Base-by-base conservation (phyloP, 306 rosid species). In the Arachis stenosperma region DNA sequence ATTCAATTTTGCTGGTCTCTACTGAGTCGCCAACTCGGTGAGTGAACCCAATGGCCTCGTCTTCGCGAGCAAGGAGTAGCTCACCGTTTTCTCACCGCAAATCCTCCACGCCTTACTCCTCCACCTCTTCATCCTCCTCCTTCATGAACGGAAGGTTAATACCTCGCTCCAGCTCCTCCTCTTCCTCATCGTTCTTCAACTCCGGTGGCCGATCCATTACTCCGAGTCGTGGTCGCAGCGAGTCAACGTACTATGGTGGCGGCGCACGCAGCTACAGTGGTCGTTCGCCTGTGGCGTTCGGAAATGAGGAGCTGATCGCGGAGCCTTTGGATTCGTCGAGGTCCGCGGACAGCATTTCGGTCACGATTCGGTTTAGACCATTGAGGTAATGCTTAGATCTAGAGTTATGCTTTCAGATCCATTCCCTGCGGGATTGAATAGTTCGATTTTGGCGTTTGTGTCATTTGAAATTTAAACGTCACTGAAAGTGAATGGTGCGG, bases 291-390 rank as follows among this genome's bases (percentile, higher is more conserved):
- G 98, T 95, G 10, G 92, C 78, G 58, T 90, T 91, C 65, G 87
- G 78, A 5, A 42, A 85, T 6, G 98, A 95, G 43, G 99, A 95
- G 46, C 83, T 88, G 65, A 68, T 88, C 44, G 83, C 82, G 2
- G 97, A 91, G 64, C 75, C 86, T 14, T 29, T 84, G 36, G 98
- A 90, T 51, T 63, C 86, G 17, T 77, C 89, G 36, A 87, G 86
- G 89, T 70, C 89, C 0, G 92, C 89, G 39, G 99, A 95, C 74
- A 95, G 99, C 82, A 95, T 95, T 73, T 92, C 97, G 33, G 99
- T 95, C 70, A 95, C 99, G 84, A 90, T 95, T 90, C 93, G 99
- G 83, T 95, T 95, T 74, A 84, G 99, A 67, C 98, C 99, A 7
- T 67, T 95, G 86, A 95, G 99, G 98, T 95, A 90, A 81, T 72